Conservation (phyloP, 768 basidiomycete genomes). For the Naganishia friedmannii region DNA sequence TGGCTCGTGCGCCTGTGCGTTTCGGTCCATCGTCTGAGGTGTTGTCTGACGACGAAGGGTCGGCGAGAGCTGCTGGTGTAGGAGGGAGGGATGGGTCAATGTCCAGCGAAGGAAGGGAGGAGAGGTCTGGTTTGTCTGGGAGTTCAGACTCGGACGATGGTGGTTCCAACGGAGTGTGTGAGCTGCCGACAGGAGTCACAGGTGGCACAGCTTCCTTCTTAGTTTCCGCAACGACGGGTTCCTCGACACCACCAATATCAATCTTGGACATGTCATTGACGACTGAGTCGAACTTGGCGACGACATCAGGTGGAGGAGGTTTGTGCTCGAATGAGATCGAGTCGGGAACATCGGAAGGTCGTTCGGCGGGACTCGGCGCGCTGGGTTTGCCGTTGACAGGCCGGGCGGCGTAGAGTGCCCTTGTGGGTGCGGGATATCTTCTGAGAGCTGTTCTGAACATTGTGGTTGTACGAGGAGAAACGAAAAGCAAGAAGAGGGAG, state of each 20-base stretch:
- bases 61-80: constrained; percentile 30
- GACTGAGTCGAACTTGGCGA: constrained; percentile 31
- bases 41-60: constrained; percentile 42
- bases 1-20: constrained; percentile 56
- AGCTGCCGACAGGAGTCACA: background rate
- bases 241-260: background rate
- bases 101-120: constrained; percentile 48
- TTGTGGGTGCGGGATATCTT: constrained; percentile 24
- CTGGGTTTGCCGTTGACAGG: background rate
- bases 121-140: constrained; percentile 35
- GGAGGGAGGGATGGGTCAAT: constrained; percentile 38
- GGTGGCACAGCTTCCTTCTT: background rate
- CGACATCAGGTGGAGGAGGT: constrained; percentile 34
- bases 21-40: constrained; percentile 15
- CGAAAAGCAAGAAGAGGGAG: background rate
- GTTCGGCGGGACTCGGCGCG: constrained; percentile 43
- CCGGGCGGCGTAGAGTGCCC: background rate
- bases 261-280: constrained; percentile 27
- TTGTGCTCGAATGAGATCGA: constrained; percentile 27
- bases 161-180: constrained; percentile 10
- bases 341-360: constrained; percentile 41
- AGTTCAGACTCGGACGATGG: constrained; percentile 18
- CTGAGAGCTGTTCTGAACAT: constrained; percentile 34
- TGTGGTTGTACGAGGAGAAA: constrained; percentile 24
- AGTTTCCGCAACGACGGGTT: background rate